Base-by-base conservation (phyloP, 2,329 filamentous ascomycete species). In the Blastomyces parvus region DNA sequence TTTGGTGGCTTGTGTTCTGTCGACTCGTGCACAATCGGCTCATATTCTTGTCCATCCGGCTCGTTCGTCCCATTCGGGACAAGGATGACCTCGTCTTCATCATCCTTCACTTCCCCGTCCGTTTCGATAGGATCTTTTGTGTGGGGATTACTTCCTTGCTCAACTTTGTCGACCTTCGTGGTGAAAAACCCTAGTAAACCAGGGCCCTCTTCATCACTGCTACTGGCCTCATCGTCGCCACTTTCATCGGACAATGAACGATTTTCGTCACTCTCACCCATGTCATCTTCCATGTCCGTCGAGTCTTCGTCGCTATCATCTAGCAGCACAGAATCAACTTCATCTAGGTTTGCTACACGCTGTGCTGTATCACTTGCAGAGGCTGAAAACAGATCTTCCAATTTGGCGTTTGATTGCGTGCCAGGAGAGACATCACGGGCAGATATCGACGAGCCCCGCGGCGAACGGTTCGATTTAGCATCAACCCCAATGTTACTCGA, bases 181-280 rank as follows among this genome's bases (percentile, higher is more conserved):
- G 77, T 77, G 66, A 81, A 81, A 64, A 82, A 81, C 0, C 79
- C 80, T 50, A 81, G 66, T 55, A 81, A 68, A 6, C 76, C 78
- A 36, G 70, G 68, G 52, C 80, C 80, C 11, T 80, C 79, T 2
- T 77, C 78, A n/a, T 78, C 78, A 14, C 76, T 75, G 19, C 78
- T 71, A 27, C 72, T 74, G 30, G 79, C 80, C 36, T 74, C 72
- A 58, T 73, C 83, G 25, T 86, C 85, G 11, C 76, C 77, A 3
- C 74, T 70, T 7, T 74, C 76, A 36, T 77, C 78, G 22, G 57
- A 59, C 11, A 30, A 14, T 8, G 57, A 46, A 13, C 19, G n/a
- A 46, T 30, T 40, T 19, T 76, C 76, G 46, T 76, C 75, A 63
- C 73, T 77, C 38, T 82, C 79, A 55, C 79, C 75, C 70, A 79